Base-by-base conservation (phyloP, 192 early-diverging fungal genomes). In the Backusella mclennaniae region DNA sequence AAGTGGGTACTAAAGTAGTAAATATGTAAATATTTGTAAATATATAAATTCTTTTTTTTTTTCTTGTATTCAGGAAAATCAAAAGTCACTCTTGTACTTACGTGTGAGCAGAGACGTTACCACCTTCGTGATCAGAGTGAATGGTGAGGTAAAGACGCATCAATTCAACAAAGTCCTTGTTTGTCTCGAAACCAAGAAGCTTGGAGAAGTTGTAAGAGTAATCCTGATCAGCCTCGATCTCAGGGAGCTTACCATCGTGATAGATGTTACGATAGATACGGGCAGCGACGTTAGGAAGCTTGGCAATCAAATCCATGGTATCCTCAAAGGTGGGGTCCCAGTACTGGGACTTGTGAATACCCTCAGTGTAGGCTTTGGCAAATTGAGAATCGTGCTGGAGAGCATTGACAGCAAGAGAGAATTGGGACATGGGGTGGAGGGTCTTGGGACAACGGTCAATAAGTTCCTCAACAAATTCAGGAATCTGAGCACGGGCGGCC, bases 51-150 rank as follows among this genome's bases (percentile, higher is more conserved):
- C 7, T 36, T 36, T 36, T 36, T 36, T 36, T 36, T 38, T 42
- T n/a, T 41, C n/a, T 42, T 41, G 33, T n/a, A 38, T 33, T 66
- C 15, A 41, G 11, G 33, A 17, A 29, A 67, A n/a, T 26, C 15
- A 35, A 19, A 41, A 35, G 29, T 53, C 35, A 23, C 71, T 35
- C 39, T 31, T 31, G 1, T 14, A 76, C 79, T 80, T 80, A 80
- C 82, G 98, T 94, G 89, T 99, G 98, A 67, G 98, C 98, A 77
- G 94, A 96, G 86, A 98, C 98, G 84, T 99, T 99, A 80, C 98
- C 98, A 84, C 98, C 98, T 89, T 99, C 98, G 91, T 99, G 98
- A 87, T 99, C 98, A 77, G 96, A 97, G 94, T 99, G 98, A 85
- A 99, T 98, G 83, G 95, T 96, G 81, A 99, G 87, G 91, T 99